Conservation (phyloP, 148 eudicot genomes). For the Vaccinium myrtillus region DNA sequence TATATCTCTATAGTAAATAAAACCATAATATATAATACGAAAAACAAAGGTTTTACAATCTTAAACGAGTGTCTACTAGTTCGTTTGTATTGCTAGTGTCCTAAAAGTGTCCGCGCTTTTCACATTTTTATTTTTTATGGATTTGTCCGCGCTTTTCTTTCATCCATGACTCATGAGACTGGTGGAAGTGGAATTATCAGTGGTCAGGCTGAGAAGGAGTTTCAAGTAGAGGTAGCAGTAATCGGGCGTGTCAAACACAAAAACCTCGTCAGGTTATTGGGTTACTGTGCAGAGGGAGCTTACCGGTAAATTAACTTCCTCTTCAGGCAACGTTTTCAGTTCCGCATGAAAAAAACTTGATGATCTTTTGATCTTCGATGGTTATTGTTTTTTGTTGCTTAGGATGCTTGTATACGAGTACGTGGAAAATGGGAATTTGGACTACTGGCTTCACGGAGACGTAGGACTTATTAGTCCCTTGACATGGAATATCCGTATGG, state of each 20-base stretch:
- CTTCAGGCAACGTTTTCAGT: background rate
- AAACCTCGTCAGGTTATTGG: slow-evolving; percentile 87
- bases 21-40: too few species aligned
- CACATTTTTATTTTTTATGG: too few species aligned
- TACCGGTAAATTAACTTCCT: slow-evolving; percentile 56
- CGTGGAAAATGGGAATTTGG: slow-evolving; percentile 89
- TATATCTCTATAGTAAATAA: too few species aligned
- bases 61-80: too few species aligned
- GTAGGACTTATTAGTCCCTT: slow-evolving; percentile 77
- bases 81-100: too few species aligned
- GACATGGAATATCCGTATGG: slow-evolving; percentile 85
- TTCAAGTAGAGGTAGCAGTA: slow-evolving; percentile 91
- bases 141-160: background rate
- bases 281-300: slow-evolving; percentile 95
- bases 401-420: slow-evolving; percentile 97
- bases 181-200: slow-evolving; percentile 38
- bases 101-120: too few species aligned
- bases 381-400: slow-evolving; percentile 11
- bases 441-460: slow-evolving; percentile 93
- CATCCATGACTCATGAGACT: slow-evolving; percentile 23
- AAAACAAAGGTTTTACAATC: too few species aligned
- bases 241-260: slow-evolving; percentile 98
- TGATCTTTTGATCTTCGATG: background rate
- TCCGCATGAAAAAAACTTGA: background rate
- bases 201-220: slow-evolving; percentile 98